Conservation (phyloP, 306 rosid genomes). For the Senna siamea region DNA sequence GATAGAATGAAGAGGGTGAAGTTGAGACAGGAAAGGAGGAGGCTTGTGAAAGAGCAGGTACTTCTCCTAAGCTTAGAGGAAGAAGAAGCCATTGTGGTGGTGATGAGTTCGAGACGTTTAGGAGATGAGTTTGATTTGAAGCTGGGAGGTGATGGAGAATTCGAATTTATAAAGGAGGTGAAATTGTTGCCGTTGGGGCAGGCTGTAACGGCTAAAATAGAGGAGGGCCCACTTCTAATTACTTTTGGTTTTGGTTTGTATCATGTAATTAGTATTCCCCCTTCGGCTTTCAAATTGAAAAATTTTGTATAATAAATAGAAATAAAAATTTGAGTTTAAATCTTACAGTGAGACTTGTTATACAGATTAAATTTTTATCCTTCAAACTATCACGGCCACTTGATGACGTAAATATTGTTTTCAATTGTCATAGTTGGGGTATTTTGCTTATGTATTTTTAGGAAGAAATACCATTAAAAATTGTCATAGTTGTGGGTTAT, state of each 20-base stretch:
- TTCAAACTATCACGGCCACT: conserved; percentile 25
- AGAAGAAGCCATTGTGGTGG: conserved; percentile 51
- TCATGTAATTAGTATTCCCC: conserved; percentile 49
- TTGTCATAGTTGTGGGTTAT: too few relatives aligned
- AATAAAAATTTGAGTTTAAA: too few relatives aligned
- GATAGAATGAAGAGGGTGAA: conserved; percentile 70
- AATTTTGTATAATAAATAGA: too few relatives aligned
- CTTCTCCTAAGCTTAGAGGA: conserved; percentile 53
- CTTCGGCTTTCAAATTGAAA: conserved; percentile 52
- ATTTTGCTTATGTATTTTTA: too few relatives aligned
- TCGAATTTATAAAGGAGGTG: conserved; percentile 46
- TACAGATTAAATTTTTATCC: too few relatives aligned
- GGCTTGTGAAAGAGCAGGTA: conserved; percentile 63
- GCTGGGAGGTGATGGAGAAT: conserved; percentile 22
- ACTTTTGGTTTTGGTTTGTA: conserved; percentile 13
- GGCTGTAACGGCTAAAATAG: conserved; percentile 62
- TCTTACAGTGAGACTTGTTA: too few relatives aligned
- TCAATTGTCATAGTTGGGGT: too few relatives aligned
- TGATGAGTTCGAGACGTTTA: not conserved
- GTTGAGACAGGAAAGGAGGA: conserved; percentile 62
- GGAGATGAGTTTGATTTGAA: conserved; percentile 3
- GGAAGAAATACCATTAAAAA: too few relatives aligned
- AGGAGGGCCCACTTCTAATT: conserved; percentile 46
- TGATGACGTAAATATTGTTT: not conserved
- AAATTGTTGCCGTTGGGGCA: conserved; percentile 57